Evolutionary conservation across 1,284 basidiomycete genomes (phyloP).

Genomic region (Heterobasidion irregulare): DNA sequence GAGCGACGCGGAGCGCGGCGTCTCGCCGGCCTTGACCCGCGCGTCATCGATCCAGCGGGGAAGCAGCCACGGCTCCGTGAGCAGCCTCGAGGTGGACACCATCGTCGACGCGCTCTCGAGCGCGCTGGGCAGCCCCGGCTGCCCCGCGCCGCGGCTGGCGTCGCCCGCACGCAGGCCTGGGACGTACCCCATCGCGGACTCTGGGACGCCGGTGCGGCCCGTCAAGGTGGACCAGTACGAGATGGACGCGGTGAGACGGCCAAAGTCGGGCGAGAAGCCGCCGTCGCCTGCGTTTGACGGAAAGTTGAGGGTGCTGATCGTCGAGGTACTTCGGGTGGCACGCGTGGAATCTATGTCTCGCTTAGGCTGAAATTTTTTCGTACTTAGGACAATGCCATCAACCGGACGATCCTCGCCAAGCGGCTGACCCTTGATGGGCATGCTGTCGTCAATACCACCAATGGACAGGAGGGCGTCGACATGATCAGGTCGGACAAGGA

Average conservation of each 20-base stretch:
- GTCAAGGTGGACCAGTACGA: slow-evolving; percentile 32
- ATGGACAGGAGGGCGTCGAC: slow-evolving; percentile 74
- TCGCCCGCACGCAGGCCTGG: slow-evolving; percentile 14
- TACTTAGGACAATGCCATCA: slow-evolving; percentile 80
- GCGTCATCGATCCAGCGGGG: slow-evolving; percentile 12
- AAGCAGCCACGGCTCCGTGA: slow-evolving; percentile 12
- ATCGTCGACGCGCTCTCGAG: slow-evolving; percentile 58
- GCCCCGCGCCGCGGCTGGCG: neutral
- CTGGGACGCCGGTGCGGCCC: slow-evolving; percentile 28
- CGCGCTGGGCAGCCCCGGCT: slow-evolving; percentile 23
- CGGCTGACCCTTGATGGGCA: slow-evolving; percentile 65
- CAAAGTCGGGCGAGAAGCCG: neutral
- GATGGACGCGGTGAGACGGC: slow-evolving; percentile 16
- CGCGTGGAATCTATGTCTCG: too few relatives aligned
- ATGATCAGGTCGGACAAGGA: slow-evolving; percentile 49
- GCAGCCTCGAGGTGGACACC: slow-evolving; percentile 44
- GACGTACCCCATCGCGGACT: slow-evolving; percentile 25
- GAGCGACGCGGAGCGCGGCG: slow-evolving; percentile 8
- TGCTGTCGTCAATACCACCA: slow-evolving; percentile 57
- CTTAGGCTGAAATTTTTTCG: too few relatives aligned
- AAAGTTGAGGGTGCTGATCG: slow-evolving; percentile 56
- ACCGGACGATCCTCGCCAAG: slow-evolving; percentile 67
- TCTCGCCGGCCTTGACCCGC: slow-evolving; percentile 8
- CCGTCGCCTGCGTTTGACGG: neutral
- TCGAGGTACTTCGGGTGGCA: too few relatives aligned